Conservation (phyloP, 805 yeast genomes). For the Candida pseudoglaebosa region DNA sequence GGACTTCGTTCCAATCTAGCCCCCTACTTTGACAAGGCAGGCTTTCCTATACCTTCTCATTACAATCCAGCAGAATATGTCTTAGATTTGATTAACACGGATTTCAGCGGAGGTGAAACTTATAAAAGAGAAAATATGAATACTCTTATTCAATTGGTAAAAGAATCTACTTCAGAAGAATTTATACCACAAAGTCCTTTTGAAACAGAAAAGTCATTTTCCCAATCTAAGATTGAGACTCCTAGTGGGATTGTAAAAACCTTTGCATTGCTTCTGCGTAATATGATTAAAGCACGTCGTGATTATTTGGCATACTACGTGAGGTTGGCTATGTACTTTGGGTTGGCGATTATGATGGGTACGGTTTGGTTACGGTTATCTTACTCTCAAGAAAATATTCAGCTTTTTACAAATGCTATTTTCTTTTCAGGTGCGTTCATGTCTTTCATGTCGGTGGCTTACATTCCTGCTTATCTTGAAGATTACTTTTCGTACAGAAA, state of each 20-base stretch:
- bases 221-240: not conserved
- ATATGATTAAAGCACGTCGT: conserved; percentile 32
- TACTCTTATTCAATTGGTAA: too few species aligned
- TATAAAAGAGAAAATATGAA: too few species aligned
- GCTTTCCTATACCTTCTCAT: conserved; percentile 15
- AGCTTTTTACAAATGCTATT: conserved; percentile 33
- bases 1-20: conserved; percentile 12
- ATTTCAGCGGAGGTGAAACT: too few species aligned
- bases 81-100: conserved; percentile 23
- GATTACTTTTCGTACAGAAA: conserved; percentile 26
- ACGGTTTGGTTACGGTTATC: conserved; percentile 26
- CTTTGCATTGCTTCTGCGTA: too few species aligned
- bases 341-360: conserved; percentile 40
- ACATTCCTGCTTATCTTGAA: conserved; percentile 36
- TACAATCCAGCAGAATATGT: conserved; percentile 25
- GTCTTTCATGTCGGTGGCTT: conserved; percentile 43
- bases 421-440: conserved; percentile 43
- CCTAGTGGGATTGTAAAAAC: not conserved
- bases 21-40: conserved; percentile 17
- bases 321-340: conserved; percentile 34
- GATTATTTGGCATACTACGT: conserved; percentile 36
- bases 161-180: too few species aligned
- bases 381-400: conserved; percentile 25
- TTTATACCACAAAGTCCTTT: too few species aligned
- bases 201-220: conserved; percentile 2